These are phyloP conservation scores for Acer saccharum DNA, from an alignment of 345 rosid species.

Conservation along the genomic window DNA sequence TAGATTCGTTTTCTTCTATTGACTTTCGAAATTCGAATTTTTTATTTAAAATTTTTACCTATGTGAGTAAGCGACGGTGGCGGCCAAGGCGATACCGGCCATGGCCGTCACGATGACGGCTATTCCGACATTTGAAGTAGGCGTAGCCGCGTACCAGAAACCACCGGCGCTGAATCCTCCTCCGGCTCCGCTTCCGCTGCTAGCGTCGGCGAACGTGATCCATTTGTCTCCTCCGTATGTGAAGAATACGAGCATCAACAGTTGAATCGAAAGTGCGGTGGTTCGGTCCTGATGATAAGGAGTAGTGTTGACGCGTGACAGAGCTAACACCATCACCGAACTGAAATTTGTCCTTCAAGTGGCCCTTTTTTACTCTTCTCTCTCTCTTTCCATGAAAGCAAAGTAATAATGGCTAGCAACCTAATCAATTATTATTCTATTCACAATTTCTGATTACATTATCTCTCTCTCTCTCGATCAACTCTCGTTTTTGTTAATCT, in stretches of 20 bases:
- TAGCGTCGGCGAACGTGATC: slow-evolving; percentile 13
- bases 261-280: slow-evolving; percentile 19
- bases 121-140: slow-evolving; percentile 55
- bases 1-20: slow-evolving; percentile 4
- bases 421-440: slow-evolving; percentile 7
- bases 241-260: slow-evolving; percentile 42
- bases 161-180: slow-evolving; percentile 43
- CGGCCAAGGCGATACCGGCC: slow-evolving; percentile 75
- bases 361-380: no score
- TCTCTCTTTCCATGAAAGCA: slow-evolving; percentile 22
- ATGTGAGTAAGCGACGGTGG: slow-evolving; percentile 63
- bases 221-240: slow-evolving; percentile 5
- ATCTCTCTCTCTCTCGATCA: background rate
- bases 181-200: slow-evolving; percentile 41
- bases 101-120: slow-evolving; percentile 71
- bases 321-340: slow-evolving; percentile 51
- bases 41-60: slow-evolving; percentile 37
- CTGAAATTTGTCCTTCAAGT: slow-evolving; percentile 16
- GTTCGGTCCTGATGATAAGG: slow-evolving; percentile 10
- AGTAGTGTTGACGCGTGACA: slow-evolving; percentile 26
- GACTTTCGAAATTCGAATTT: background rate
- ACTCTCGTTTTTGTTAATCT: background rate
- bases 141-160: slow-evolving; percentile 47
- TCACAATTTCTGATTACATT: background rate
- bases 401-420: background rate